Conservation (phyloP, 306 rosid species). For the Vigna mungo region DNA sequence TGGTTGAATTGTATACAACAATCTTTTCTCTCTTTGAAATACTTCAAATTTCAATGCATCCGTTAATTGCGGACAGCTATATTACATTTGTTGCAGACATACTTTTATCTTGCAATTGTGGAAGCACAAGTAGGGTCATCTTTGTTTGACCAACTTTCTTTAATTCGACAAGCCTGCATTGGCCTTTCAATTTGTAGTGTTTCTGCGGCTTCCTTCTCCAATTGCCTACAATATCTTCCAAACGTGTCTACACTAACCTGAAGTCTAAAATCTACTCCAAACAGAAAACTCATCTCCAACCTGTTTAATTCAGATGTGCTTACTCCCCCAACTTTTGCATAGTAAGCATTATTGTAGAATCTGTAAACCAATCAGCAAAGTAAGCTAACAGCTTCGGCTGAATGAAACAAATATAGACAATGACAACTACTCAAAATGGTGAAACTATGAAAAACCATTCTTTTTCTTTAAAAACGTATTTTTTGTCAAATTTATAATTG, state of each 20-base stretch:
- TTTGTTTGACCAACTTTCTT: constrained; percentile 79
- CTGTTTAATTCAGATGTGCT: constrained; percentile 83
- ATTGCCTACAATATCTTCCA: constrained; percentile 68
- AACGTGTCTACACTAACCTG: constrained; percentile 79
- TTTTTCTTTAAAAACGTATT: neutral
- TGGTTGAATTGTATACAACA: constrained; percentile 40
- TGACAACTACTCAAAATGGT: constrained; percentile 10
- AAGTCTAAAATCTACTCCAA: constrained; percentile 85
- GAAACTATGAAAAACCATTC: neutral
- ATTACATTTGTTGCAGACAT: constrained; percentile 35
- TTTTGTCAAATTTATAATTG: constrained; percentile 12
- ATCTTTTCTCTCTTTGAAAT: constrained; percentile 6
- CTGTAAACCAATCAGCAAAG: constrained; percentile 57
- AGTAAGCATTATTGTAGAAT: constrained; percentile 93
- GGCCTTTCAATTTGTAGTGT: constrained; percentile 76
- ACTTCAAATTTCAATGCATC: constrained; percentile 35
- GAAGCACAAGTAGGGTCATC: constrained; percentile 72
- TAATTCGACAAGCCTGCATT: constrained; percentile 72
- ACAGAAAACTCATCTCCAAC: constrained; percentile 88
- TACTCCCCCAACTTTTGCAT: constrained; percentile 95
- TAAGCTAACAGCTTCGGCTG: constrained; percentile 9
- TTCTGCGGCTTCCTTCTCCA: constrained; percentile 76
- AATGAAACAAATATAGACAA: constrained; percentile 5
- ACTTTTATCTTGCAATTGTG: constrained; percentile 72
- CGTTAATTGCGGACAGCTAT: constrained; percentile 26